Conservation (phyloP, 768 basidiomycete species). For the Zangia roseola region DNA sequence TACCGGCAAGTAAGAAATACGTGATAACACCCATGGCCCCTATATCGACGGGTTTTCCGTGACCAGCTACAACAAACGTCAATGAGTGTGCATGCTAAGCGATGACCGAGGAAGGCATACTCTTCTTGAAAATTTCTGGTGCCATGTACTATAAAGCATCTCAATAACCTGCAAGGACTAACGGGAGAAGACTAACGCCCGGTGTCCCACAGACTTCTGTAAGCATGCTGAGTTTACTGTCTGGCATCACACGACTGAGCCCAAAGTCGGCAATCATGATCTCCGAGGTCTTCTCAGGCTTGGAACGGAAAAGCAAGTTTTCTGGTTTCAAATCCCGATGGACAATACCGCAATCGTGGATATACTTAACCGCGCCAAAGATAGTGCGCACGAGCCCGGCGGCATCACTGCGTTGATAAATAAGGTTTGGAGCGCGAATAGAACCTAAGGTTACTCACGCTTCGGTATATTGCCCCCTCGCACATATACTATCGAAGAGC, state of each 20-base stretch:
- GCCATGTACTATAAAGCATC: constrained; percentile 71
- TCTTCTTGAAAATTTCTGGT: constrained; percentile 93
- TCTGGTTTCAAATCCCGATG: constrained; percentile 98
- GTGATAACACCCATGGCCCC: constrained; percentile 99
- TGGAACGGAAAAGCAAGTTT: constrained; percentile 91
- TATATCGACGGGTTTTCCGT: constrained; percentile 91
- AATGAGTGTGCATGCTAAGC: background rate
- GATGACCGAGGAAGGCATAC: constrained; percentile 39
- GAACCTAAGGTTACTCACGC: constrained; percentile 49
- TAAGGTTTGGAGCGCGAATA: constrained; percentile 12
- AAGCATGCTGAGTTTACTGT: constrained; percentile 80
- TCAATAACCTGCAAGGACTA: constrained; percentile 4
- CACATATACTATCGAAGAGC: constrained; percentile 98
- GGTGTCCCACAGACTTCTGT: constrained; percentile 97
- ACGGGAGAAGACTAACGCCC: constrained; percentile 48
- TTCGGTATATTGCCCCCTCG: constrained; percentile 96
- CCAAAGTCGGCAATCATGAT: constrained; percentile 99
- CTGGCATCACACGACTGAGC: constrained; percentile 85
- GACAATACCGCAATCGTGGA: constrained; percentile 90
- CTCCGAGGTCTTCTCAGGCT: constrained; percentile 80
- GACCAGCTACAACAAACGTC: constrained; percentile 57
- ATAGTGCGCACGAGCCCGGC: constrained; percentile 86
- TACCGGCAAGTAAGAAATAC: constrained; percentile 94
- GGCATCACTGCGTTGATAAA: constrained; percentile 66
- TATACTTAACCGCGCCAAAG: constrained; percentile 83